Evolutionary conservation across 257 asterid genomes (phyloP).

Genomic region (Anisodus acutangulus): DNA sequence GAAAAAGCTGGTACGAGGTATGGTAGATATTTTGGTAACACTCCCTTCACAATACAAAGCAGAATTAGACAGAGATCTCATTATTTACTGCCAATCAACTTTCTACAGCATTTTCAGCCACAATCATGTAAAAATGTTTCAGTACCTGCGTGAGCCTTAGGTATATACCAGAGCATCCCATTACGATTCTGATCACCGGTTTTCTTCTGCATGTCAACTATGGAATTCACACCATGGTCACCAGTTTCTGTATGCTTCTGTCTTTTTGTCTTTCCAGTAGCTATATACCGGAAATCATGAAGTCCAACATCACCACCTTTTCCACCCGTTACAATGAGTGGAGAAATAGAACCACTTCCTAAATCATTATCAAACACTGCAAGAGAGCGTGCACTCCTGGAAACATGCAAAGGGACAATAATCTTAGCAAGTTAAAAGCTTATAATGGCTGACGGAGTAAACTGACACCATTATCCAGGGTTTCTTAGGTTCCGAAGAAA

Average conservation of each 20-base stretch:
- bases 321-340: slow-evolving; percentile 93
- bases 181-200: slow-evolving; percentile 96
- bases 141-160: slow-evolving; percentile 98
- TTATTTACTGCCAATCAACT: slow-evolving; percentile 27
- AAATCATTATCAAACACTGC: slow-evolving; percentile 88
- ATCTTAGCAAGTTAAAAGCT: slow-evolving; percentile 27
- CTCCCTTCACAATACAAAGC: slow-evolving; percentile 60
- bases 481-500: slow-evolving; percentile 5
- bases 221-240: slow-evolving; percentile 60
- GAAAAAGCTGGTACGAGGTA: slow-evolving; percentile 91
- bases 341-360: slow-evolving; percentile 95
- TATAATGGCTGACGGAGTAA: background rate
- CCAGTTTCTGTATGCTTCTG: slow-evolving; percentile 70
- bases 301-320: slow-evolving; percentile 95
- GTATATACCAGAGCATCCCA: slow-evolving; percentile 99
- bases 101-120: slow-evolving; percentile 24
- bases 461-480: slow-evolving; percentile 5
- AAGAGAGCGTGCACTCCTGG: slow-evolving; percentile 93
- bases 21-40: slow-evolving; percentile 81
- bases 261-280: slow-evolving; percentile 90
- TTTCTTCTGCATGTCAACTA: slow-evolving; percentile 68
- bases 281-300: slow-evolving; percentile 98
- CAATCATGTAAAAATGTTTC: slow-evolving; percentile 26
- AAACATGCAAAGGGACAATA: slow-evolving; percentile 29
- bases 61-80: slow-evolving; percentile 37